Evolutionary conservation across 768 basidiomycete genomes (phyloP).

Genomic region (Mrakia blollopis): DNA sequence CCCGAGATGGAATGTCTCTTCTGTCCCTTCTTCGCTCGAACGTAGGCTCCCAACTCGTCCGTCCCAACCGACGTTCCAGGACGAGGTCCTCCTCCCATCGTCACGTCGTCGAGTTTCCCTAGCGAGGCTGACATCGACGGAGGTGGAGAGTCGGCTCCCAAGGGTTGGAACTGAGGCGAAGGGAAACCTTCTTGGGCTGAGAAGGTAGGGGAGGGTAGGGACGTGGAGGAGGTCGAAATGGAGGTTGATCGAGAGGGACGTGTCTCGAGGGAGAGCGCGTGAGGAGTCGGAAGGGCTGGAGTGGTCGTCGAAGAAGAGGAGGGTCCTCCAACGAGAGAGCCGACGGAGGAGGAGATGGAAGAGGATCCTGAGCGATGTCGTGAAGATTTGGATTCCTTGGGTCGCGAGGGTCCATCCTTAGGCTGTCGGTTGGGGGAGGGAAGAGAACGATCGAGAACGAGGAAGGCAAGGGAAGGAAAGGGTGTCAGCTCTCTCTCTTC

Average conservation of each 20-base stretch:
- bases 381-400: background rate
- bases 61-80: conserved; percentile 3
- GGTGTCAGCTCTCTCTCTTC: background rate
- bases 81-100: background rate
- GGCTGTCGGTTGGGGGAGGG: background rate
- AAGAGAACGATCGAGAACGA: background rate
- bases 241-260: conserved; percentile 17
- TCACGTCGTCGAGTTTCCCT: conserved; percentile 25
- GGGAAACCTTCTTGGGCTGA: background rate
- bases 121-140: conserved; percentile 31
- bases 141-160: conserved; percentile 13
- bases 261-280: conserved; percentile 6
- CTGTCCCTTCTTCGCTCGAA: conserved; percentile 28
- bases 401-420: conserved; percentile 15
- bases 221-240: conserved; percentile 11
- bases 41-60: conserved; percentile 11
- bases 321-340: conserved; percentile 15
- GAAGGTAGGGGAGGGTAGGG: background rate
- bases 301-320: background rate
- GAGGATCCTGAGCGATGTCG: conserved; percentile 4
- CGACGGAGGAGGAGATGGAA: conserved; percentile 9
- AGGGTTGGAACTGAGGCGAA: conserved; percentile 3
- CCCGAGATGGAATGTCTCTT: conserved; percentile 33
- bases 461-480: background rate
- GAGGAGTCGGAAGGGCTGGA: background rate